A percentile compares a stretch with the other conserved stretches of the same genome.
Evolutionary conservation across 1,284 basidiomycete genomes (phyloP).

Genomic region (Apiotrichum gamsii): DNA sequence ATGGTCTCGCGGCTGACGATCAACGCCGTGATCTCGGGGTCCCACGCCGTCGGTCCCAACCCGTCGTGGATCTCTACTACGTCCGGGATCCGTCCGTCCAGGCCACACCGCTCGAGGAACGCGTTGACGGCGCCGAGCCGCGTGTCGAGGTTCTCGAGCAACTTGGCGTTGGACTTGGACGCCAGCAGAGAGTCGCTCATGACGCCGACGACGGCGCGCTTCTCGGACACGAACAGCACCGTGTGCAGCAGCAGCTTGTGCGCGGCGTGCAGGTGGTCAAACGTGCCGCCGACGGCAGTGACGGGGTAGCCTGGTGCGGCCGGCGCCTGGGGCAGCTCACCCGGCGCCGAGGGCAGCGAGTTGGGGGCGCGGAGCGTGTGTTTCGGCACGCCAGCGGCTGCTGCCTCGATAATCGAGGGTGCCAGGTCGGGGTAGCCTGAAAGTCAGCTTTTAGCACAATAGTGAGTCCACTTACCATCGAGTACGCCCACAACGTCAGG

Average conservation of each 20-base stretch:
- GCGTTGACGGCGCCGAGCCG: slow-evolving; percentile 56
- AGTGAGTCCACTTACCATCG: too few species aligned
- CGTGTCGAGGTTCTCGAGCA: slow-evolving; percentile 60
- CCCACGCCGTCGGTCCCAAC: slow-evolving; percentile 78
- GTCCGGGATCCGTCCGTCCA: slow-evolving; percentile 33
- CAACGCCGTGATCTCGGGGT: slow-evolving; percentile 74
- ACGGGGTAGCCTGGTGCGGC: slow-evolving; percentile 24
- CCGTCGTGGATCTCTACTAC: slow-evolving; percentile 71
- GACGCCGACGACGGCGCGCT: slow-evolving; percentile 83
- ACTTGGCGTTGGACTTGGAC: slow-evolving; percentile 64
- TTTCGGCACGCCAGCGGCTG: neutral
- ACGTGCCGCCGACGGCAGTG: slow-evolving; percentile 66
- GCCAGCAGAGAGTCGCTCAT: slow-evolving; percentile 66
- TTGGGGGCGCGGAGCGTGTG: neutral
- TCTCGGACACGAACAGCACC: slow-evolving; percentile 69
- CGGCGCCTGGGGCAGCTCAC: neutral
- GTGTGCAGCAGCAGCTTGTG: slow-evolving; percentile 96
- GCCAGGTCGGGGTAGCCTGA: slow-evolving; percentile 2
- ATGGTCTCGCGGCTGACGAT: slow-evolving; percentile 82
- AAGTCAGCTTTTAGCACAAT: too few species aligned
- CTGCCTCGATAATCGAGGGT: slow-evolving; percentile 1
- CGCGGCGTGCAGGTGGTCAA: slow-evolving; percentile 94
- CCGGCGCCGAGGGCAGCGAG: neutral
- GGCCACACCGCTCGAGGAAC: slow-evolving; percentile 53
- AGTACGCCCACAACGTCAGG: slow-evolving; percentile 14